These are phyloP conservation scores for Scytalidium lignicola DNA, from an alignment of 2,329 filamentous ascomycete genomes.

Conservation along the genomic window DNA sequence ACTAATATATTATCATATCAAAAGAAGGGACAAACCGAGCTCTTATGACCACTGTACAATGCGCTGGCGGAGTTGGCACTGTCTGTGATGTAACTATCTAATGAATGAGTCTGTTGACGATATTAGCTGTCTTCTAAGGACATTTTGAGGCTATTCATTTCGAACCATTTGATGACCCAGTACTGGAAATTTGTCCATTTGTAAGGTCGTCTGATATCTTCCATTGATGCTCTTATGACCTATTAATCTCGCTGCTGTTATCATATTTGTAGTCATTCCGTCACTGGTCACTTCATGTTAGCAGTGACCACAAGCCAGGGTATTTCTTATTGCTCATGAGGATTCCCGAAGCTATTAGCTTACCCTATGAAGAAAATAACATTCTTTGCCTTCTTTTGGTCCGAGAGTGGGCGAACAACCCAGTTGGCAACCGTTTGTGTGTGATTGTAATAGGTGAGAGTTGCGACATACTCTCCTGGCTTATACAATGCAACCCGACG, in stretches of 20 bases:
- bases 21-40: conserved; percentile 46
- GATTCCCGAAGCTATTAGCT: conserved; percentile 38
- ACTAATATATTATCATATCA: no score
- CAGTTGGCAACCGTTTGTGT: conserved; percentile 69
- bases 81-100: conserved; percentile 82
- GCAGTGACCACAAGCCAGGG: conserved; percentile 2
- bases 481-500: conserved; percentile 70
- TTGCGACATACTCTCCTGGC: conserved; percentile 74
- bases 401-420: conserved; percentile 66
- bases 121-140: conserved; percentile 3
- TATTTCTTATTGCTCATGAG: background rate
- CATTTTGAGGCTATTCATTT: background rate
- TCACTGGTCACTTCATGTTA: conserved; percentile 31
- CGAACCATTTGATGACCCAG: conserved; percentile 73
- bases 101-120: conserved; percentile 61
- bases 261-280: conserved; percentile 72
- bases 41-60: conserved; percentile 79
- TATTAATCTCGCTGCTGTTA: conserved; percentile 73
- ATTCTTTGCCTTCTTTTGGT: conserved; percentile 74
- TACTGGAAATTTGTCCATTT: conserved; percentile 80
- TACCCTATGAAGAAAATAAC: conserved; percentile 76
- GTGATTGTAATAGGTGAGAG: conserved; percentile 68
- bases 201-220: conserved; percentile 70
- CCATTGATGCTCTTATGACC: conserved; percentile 81
- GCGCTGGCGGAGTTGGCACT: conserved; percentile 81